phyloP scores from a whole-genome alignment of 176 grass and related monocot species.

The Triticum urartu region DNA sequence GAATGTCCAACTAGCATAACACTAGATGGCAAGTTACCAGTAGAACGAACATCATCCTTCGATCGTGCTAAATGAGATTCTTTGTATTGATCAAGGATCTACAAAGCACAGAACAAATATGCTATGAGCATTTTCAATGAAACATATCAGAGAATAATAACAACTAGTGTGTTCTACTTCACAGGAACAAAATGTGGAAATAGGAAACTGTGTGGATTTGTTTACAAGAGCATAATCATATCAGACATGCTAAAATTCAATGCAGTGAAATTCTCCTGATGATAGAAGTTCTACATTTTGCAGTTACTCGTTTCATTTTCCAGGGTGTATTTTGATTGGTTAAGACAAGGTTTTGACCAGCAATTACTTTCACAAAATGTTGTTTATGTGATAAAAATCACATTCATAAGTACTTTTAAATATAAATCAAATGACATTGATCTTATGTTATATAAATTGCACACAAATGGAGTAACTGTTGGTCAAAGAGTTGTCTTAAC shows the following conservation, averaged over 20 bases:
- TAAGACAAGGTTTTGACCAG: neutral
- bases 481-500: neutral
- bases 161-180: constrained; percentile 3
- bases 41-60: constrained; percentile 61
- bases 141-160: neutral
- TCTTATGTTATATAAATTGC: neutral
- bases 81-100: constrained; percentile 95
- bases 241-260: neutral
- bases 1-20: constrained; percentile 97
- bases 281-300: neutral
- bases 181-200: neutral
- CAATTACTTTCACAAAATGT: neutral
- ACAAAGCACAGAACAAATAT: constrained; percentile 30
- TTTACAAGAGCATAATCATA: neutral
- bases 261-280: constrained; percentile 12
- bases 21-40: constrained; percentile 62
- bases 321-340: neutral
- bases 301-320: neutral
- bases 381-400: neutral
- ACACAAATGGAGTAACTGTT: neutral
- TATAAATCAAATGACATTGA: neutral
- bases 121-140: neutral
- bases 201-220: neutral
- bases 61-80: constrained; percentile 62
- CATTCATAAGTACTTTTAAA: neutral